Evolutionary conservation across 2,329 filamentous ascomycete species (phyloP).

Genomic region (Talaromyces atroroseus): DNA sequence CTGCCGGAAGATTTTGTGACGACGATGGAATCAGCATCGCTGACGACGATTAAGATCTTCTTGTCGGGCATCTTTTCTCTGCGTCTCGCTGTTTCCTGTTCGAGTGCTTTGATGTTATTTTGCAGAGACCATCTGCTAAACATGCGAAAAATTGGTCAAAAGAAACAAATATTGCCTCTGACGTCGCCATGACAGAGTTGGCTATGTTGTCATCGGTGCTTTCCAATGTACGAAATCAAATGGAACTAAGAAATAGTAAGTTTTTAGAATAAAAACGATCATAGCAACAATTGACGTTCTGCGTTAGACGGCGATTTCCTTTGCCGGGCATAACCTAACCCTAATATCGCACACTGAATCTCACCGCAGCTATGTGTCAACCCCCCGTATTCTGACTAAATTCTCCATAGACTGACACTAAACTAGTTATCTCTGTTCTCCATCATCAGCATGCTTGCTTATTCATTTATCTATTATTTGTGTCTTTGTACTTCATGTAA

Average conservation of each 20-base stretch:
- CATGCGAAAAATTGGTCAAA: too few relatives aligned
- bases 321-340: not conserved
- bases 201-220: not conserved
- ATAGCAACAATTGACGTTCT: not conserved
- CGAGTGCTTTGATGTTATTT: not conserved
- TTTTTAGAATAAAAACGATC: not conserved
- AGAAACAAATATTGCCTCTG: not conserved
- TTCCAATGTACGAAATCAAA: not conserved
- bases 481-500: too few relatives aligned
- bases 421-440: too few relatives aligned
- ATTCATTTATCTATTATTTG: too few relatives aligned
- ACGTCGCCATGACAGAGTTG: not conserved
- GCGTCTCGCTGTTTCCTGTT: not conserved
- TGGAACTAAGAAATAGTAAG: too few relatives aligned
- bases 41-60: slow-evolving; percentile 43
- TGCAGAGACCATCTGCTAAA: too few relatives aligned
- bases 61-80: slow-evolving; percentile 22
- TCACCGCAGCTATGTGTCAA: too few relatives aligned
- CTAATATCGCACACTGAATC: too few relatives aligned
- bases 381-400: too few relatives aligned
- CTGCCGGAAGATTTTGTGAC: slow-evolving; percentile 25
- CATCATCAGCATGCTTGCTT: too few relatives aligned
- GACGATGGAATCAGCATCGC: slow-evolving; percentile 37
- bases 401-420: too few relatives aligned
- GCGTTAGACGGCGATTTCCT: not conserved